Percentiles rank a stretch among this genome's conserved stretches.
Evolutionary conservation across 140 eudicot genomes (phyloP).

Genomic region (Flaveria floridana): DNA sequence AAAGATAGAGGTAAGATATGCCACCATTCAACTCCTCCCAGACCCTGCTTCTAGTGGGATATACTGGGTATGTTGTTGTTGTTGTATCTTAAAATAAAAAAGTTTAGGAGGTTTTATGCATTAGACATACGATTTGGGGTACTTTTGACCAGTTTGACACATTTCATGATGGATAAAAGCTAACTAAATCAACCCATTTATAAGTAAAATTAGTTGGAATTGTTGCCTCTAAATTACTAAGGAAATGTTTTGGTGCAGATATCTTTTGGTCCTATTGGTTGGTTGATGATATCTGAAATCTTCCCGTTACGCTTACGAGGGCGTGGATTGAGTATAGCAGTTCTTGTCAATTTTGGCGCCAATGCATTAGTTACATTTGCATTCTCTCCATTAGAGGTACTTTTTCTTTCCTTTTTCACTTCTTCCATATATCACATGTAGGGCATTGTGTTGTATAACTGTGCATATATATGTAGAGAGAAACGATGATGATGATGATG

Average conservation of each 20-base stretch:
- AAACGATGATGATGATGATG: not conserved
- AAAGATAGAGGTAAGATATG: too few relatives aligned
- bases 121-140: not conserved
- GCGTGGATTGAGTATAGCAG: slow-evolving; percentile 86
- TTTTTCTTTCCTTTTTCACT: not conserved
- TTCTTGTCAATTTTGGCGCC: slow-evolving; percentile 82
- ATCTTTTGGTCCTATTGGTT: slow-evolving; percentile 99
- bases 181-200: not conserved
- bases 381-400: slow-evolving; percentile 86
- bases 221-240: slow-evolving; percentile 13
- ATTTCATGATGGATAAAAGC: not conserved
- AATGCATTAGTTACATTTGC: slow-evolving; percentile 91
- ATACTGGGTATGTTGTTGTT: too few relatives aligned
- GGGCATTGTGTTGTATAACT: not conserved
- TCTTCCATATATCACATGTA: not conserved
- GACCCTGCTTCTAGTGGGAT: too few relatives aligned
- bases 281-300: slow-evolving; percentile 96
- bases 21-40: too few relatives aligned
- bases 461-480: too few relatives aligned
- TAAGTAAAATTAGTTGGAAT: not conserved
- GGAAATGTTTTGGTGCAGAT: slow-evolving; percentile 47
- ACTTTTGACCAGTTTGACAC: not conserved
- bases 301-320: slow-evolving; percentile 94
- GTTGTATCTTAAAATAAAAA: not conserved
- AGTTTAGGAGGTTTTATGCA: not conserved